phyloP scores from a whole-genome alignment of 2,329 filamentous ascomycete species.

The Ophiostoma novo-ulmi region DNA sequence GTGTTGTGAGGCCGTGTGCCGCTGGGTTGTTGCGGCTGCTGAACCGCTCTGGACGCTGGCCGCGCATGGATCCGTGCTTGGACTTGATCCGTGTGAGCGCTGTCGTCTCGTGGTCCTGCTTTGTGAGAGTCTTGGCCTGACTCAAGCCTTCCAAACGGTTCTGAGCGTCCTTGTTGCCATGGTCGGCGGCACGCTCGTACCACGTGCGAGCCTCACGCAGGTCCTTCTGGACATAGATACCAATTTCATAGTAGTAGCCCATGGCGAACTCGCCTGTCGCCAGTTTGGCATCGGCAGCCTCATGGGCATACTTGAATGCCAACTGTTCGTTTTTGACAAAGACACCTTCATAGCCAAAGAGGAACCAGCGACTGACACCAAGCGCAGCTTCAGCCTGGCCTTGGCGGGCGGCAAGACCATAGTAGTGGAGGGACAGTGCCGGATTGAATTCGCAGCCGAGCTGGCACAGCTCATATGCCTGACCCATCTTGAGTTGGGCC shows the following conservation, averaged over 20 bases:
- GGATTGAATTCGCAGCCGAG: constrained; percentile 93
- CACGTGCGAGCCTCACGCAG: constrained; percentile 76
- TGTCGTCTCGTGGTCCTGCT: constrained; percentile 86
- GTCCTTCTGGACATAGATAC: constrained; percentile 82
- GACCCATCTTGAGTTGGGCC: constrained; percentile 94
- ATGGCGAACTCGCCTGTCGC: constrained; percentile 92
- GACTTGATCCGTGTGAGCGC: constrained; percentile 84
- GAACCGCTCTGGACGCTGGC: constrained; percentile 57
- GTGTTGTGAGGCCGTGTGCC: constrained; percentile 41
- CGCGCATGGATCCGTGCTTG: constrained; percentile 64
- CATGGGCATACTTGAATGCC: constrained; percentile 83
- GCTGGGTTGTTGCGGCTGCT: constrained; percentile 37
- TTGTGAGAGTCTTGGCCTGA: constrained; percentile 76
- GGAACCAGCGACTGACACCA: constrained; percentile 96
- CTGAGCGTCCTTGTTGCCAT: constrained; percentile 85
- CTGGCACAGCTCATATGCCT: constrained; percentile 90
- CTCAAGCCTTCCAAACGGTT: constrained; percentile 77
- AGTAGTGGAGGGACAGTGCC: constrained; percentile 88
- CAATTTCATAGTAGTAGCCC: constrained; percentile 96
- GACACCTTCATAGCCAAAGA: constrained; percentile 87
- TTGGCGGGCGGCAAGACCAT: constrained; percentile 84
- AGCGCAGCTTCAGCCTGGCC: constrained; percentile 91
- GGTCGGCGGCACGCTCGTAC: constrained; percentile 84
- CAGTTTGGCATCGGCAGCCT: constrained; percentile 75
- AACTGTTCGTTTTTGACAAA: constrained; percentile 95